Percentiles rank a stretch among this genome's conserved stretches.
Evolutionary conservation across 163 green algal genomes (phyloP).

Genomic region (Coccomyxa subellipsoidea): DNA sequence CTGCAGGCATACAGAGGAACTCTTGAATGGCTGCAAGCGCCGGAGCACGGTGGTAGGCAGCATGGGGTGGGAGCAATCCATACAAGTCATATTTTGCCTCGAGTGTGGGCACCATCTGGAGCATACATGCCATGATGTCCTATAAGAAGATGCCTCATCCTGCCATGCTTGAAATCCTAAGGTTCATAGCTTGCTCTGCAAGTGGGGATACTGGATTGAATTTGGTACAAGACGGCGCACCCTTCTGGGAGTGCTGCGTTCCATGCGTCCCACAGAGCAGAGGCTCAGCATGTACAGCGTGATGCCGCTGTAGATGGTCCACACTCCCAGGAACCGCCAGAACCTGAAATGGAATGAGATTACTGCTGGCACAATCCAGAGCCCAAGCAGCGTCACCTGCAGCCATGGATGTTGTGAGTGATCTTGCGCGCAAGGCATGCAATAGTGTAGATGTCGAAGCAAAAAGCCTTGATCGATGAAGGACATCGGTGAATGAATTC

Average conservation of each 20-base stretch:
- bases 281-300: constrained; percentile 62
- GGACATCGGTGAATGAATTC: not conserved
- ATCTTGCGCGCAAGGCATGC: not conserved
- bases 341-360: constrained; percentile 61
- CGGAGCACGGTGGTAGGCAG: no score
- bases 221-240: constrained; percentile 23
- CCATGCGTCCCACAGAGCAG: constrained; percentile 49
- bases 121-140: no score
- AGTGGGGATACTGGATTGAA: not conserved
- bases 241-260: constrained; percentile 52
- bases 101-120: no score
- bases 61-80: no score
- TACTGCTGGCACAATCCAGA: constrained; percentile 83
- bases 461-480: not conserved
- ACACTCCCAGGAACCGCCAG: constrained; percentile 55
- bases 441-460: not conserved
- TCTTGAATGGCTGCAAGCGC: no score
- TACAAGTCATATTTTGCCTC: no score
- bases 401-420: not conserved
- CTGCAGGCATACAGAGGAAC: no score
- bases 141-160: no score
- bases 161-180: no score
- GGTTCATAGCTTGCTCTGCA: no score
- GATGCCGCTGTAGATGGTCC: constrained; percentile 54
- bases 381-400: constrained; percentile 76